phyloP scores from a whole-genome alignment of 1,284 basidiomycete genomes.

The Cerioporus squamosus region DNA sequence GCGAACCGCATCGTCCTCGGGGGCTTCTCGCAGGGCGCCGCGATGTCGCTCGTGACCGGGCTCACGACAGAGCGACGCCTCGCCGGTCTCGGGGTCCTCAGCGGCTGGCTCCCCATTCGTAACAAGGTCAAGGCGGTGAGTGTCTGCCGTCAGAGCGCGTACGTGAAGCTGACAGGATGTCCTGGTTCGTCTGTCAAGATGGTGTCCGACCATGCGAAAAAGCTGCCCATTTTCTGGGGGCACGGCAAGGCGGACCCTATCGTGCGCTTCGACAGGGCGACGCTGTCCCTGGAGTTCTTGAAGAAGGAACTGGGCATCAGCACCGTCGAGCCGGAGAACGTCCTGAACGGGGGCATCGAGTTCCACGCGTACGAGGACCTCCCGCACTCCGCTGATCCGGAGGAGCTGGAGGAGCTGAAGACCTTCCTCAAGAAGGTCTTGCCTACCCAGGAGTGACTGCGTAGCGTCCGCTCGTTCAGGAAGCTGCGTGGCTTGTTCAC shows the following conservation, averaged over 20 bases:
- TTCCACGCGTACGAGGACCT: constrained; percentile 66
- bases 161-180: not conserved
- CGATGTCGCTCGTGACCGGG: constrained; percentile 78
- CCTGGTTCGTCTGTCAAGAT: constrained; percentile 47
- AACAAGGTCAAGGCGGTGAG: constrained; percentile 68
- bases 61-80: constrained; percentile 71
- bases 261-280: constrained; percentile 56
- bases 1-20: constrained; percentile 76
- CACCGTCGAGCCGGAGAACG: constrained; percentile 29
- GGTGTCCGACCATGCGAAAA: constrained; percentile 55
- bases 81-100: constrained; percentile 74
- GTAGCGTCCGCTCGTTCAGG: not conserved
- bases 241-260: constrained; percentile 83
- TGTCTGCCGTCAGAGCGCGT: not conserved
- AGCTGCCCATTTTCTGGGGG: constrained; percentile 86
- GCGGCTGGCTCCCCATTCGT: constrained; percentile 77
- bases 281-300: constrained; percentile 59
- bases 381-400: constrained; percentile 61
- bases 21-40: constrained; percentile 89
- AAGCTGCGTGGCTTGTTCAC: not conserved
- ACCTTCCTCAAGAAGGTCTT: constrained; percentile 58
- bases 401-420: constrained; percentile 71
- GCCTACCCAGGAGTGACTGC: constrained; percentile 21
- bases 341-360: constrained; percentile 30
- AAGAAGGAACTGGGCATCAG: constrained; percentile 51